Conservation (phyloP, 1,139 yeast genomes). For the Kurtzmaniella quercitrusa region DNA sequence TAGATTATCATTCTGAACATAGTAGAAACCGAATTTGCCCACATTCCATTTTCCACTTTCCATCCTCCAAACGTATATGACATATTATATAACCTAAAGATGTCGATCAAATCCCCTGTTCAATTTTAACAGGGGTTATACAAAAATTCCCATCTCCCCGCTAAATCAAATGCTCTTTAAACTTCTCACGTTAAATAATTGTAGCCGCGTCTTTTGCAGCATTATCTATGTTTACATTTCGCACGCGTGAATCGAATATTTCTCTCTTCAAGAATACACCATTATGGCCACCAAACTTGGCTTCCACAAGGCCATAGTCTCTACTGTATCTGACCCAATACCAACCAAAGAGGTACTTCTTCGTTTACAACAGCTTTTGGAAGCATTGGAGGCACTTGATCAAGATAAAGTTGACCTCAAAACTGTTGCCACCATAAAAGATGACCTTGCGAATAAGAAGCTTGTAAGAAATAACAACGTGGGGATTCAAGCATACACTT, state of each 20-base stretch:
- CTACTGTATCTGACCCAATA: constrained; percentile 53
- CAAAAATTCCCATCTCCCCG: too few species aligned
- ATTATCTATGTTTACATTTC: background rate
- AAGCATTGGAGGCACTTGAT: constrained; percentile 57
- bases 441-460: constrained; percentile 55
- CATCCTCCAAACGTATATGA: too few species aligned
- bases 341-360: constrained; percentile 54
- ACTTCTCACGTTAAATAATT: background rate
- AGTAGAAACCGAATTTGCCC: too few species aligned
- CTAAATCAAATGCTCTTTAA: too few species aligned
- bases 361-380: constrained; percentile 46
- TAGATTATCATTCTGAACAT: too few species aligned
- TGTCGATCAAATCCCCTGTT: too few species aligned
- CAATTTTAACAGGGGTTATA: too few species aligned
- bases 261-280: background rate
- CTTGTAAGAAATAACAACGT: constrained; percentile 57
- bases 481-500: constrained; percentile 68
- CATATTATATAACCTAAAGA: too few species aligned
- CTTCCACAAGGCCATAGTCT: constrained; percentile 48
- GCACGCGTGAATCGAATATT: constrained; percentile 1
- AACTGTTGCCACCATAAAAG: constrained; percentile 42
- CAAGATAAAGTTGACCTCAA: constrained; percentile 54
- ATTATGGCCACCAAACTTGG: constrained; percentile 10
- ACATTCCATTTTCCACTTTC: background rate
- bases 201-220: constrained; percentile 2